Evolutionary conservation across 352 stramenopile species (phyloP).

Genomic region (Globisporangium ultimum): DNA sequence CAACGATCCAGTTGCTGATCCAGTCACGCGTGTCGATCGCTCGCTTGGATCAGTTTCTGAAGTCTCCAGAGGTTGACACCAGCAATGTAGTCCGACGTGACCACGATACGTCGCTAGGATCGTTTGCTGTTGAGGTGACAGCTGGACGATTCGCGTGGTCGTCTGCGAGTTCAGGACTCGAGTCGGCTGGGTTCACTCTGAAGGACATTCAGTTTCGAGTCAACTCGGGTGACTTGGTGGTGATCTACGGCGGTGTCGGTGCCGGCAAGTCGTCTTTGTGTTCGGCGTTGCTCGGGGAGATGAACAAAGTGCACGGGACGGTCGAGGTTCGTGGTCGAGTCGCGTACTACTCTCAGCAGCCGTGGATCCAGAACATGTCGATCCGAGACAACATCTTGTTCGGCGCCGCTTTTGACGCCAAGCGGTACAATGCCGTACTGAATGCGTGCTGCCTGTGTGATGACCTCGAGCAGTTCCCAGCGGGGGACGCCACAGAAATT

Average conservation of each 20-base stretch:
- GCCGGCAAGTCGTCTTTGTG: conserved; percentile 57
- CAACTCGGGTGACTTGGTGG: conserved; percentile 43
- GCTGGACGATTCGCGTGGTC: conserved; percentile 17
- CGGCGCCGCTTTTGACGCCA: no score
- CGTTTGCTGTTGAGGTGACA: neutral
- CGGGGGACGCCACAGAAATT: conserved; percentile 86
- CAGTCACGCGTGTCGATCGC: conserved; percentile 35
- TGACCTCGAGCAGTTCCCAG: conserved; percentile 83
- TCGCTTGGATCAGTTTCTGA: conserved; percentile 37
- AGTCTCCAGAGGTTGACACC: conserved; percentile 19
- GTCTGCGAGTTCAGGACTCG: conserved; percentile 7
- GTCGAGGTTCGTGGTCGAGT: conserved; percentile 42
- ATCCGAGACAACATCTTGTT: conserved; percentile 91
- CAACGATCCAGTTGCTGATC: conserved; percentile 31
- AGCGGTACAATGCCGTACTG: conserved; percentile 53
- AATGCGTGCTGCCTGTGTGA: conserved; percentile 72
- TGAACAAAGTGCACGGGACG: conserved; percentile 48
- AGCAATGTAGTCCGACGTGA: conserved; percentile 19
- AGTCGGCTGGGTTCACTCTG: conserved; percentile 16
- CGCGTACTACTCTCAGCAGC: conserved; percentile 78
- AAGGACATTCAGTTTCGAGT: conserved; percentile 35
- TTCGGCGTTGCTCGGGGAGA: conserved; percentile 71
- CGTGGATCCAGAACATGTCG: conserved; percentile 95
- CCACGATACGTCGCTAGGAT: neutral
- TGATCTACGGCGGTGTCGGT: conserved; percentile 47